These are phyloP conservation scores for Annulohypoxylon truncatum DNA, from an alignment of 2,329 filamentous ascomycete genomes.

Conservation along the genomic window DNA sequence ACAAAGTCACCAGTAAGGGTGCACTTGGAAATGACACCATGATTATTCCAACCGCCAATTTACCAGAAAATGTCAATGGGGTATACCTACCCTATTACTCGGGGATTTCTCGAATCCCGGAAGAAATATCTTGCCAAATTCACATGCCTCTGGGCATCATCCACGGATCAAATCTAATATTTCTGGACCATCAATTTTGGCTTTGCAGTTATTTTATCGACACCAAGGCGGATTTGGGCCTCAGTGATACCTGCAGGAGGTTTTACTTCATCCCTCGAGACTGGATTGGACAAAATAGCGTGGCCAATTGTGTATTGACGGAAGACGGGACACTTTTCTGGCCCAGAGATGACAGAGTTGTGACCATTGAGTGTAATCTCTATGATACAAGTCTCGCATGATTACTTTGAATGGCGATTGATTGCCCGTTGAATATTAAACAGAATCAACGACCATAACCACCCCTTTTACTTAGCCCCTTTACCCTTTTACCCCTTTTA, in stretches of 20 bases:
- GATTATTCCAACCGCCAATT: not conserved
- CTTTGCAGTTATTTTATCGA: not conserved
- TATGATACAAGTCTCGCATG: not conserved
- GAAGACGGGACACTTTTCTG: not conserved
- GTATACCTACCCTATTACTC: not conserved
- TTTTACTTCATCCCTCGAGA: not conserved
- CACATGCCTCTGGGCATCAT: not conserved
- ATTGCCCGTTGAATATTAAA: not conserved
- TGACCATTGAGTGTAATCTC: not conserved
- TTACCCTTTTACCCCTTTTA: not conserved
- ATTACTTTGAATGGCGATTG: not conserved
- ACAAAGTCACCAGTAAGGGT: not conserved
- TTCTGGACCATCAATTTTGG: not conserved
- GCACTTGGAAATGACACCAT: not conserved
- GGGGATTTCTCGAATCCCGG: not conserved
- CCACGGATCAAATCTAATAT: not conserved
- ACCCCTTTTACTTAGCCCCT: too few relatives aligned
- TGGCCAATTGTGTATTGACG: not conserved
- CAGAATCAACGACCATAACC: too few relatives aligned
- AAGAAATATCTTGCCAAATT: not conserved
- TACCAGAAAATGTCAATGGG: not conserved
- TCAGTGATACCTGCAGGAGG: not conserved
- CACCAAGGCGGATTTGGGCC: not conserved
- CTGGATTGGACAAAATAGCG: not conserved
- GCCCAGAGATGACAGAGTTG: not conserved